Evolutionary conservation across 345 rosid genomes (phyloP), one percentile per base, ranked within the genome.

Genomic region (Viola odorata): DNA sequence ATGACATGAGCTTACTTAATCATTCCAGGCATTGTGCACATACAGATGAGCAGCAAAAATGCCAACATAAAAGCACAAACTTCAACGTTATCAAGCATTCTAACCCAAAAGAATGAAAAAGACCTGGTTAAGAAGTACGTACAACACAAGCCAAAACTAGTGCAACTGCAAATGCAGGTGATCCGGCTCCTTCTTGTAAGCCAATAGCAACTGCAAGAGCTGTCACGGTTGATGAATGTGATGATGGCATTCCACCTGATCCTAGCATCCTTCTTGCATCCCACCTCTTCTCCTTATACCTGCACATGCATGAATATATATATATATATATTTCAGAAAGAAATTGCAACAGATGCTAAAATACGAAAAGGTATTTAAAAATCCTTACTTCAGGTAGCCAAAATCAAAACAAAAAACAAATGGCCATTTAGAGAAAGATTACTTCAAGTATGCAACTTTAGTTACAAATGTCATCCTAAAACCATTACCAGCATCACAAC

Each of bases 221-320:
- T 23, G 79, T 75, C 69, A 82, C 85, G 0, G 87, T 82, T 54
- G 91, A 81, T 37, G 85, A 79, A 76, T 85, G 87, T 0, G 87
- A 82, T 5, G 91, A 85, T 8, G 91, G 91, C 91, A 85, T 85
- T 45, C 91, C 91, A 60, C 87, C 91, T 0, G 91, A 85, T 15
- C 84, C 74, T 57, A 78, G 71, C 66, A 85, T 57, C 67, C 77
- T 78, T 69, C 80, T 72, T 37, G 84, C 53, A 75, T 85, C 87
- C 84, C 91, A 82, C 80, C 84, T 75, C 79, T 73, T 80, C 63
- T 85, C 91, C 75, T 80, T 85, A 65, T 56, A 79, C 87, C 91
- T 82, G 69, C 74, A 72, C 54, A 12, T 57, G 41, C 6, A 65
- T 16, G 55, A 64, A 50, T 40, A 60, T 59, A 49, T 13, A 64